Conservation (phyloP, 176 grass and related monocot genomes). For the Pontederia paniculata region DNA sequence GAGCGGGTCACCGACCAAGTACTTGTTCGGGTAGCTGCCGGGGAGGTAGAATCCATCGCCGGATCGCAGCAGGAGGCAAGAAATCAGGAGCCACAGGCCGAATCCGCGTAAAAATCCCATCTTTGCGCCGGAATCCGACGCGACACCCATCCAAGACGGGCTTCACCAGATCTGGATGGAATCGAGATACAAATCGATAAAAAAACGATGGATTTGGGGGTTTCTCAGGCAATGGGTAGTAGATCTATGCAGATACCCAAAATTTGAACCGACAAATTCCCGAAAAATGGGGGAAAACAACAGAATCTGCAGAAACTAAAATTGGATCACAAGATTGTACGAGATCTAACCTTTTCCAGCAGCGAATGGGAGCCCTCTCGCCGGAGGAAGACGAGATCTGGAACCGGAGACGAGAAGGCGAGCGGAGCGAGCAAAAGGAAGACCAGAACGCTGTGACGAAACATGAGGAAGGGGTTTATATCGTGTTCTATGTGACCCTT, state of each 20-base stretch:
- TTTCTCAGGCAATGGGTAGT: neutral
- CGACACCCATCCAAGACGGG: neutral
- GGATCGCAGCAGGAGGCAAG: slow-evolving; percentile 3
- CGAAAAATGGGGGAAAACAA: neutral
- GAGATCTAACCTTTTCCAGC: too few relatives aligned
- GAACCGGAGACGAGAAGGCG: too few relatives aligned
- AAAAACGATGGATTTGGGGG: neutral
- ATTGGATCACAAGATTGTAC: too few relatives aligned
- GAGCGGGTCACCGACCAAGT: slow-evolving; percentile 28
- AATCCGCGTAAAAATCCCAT: slow-evolving; percentile 1
- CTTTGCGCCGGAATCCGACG: neutral
- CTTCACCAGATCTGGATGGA: slow-evolving; percentile 9
- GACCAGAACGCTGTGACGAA: too few relatives aligned
- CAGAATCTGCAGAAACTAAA: neutral
- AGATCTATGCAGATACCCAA: neutral
- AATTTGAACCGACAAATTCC: neutral
- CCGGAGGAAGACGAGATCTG: too few relatives aligned
- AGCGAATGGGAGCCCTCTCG: too few relatives aligned
- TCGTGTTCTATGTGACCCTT: too few relatives aligned
- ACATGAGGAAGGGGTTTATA: too few relatives aligned
- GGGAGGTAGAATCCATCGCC: slow-evolving; percentile 46
- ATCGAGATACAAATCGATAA: neutral
- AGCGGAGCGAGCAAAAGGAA: too few relatives aligned
- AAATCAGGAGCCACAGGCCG: slow-evolving; percentile 12
- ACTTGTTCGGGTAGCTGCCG: slow-evolving; percentile 41